Evolutionary conservation across 495 filamentous ascomycete genomes (phyloP), one percentile per base, ranked within the genome.

Genomic region (Talaromyces nanjingensis): DNA sequence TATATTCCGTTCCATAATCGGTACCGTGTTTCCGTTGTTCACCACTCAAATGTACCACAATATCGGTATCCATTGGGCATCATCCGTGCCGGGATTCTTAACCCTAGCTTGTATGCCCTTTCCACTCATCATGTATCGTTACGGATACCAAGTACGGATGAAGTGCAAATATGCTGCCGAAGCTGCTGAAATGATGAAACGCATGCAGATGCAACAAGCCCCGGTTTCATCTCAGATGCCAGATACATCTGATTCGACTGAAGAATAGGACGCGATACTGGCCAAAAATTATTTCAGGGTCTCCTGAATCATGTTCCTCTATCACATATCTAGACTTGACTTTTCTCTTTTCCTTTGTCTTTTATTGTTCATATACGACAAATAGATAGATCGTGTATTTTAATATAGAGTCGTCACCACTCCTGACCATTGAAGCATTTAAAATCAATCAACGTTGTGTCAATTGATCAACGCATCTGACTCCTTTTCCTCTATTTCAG

Each of bases 1-100:
- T 14, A 80, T 91, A 2, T 73, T 91, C 14, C 75, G 82, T 9
- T 81, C 74, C 1, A 29, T 76, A 12, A 88, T 91, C 65, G 89
- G 89, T 45, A 85, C 85, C n/a, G 84, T 81, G 0, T 91, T 92
- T 71, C 89, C 89, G 0, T 74, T 92, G 0, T 90, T 91, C 72
- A 90, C 88, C 0, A 81, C 77, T 0, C 70, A 82, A 45, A 87
- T 91, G 85, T 91, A 88, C 73, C 52, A 72, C 1, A 76, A 81
- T 63, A 76, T 91, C 0, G 89, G 89, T 56, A 83, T 86, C 62
- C 86, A 91, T 72, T 91, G 88, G 89, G 89, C 87, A 2, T 84
- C 80, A 24, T 81, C 79, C 1, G 77, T 92, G 39, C 87, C 87
- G 2, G 89, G 85, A 0, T 90, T 91, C 70, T 73, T 91, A 2